Conservation (phyloP, 2,329 filamentous ascomycete species). For the Eutypa lata region DNA sequence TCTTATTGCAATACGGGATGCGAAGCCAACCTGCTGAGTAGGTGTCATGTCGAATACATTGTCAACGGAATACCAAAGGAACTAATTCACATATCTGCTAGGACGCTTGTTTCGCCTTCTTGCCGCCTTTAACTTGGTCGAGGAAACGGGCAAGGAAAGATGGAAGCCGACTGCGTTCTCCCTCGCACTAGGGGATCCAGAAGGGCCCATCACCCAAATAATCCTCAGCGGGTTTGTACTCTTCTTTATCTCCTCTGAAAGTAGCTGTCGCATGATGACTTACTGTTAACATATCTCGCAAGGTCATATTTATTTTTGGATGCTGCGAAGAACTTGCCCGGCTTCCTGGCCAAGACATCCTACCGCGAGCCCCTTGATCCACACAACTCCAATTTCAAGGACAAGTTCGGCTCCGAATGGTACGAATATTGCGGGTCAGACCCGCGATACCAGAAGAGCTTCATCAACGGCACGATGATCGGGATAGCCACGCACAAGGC, state of each 20-base stretch:
- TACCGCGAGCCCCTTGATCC: background rate
- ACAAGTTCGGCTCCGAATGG: background rate
- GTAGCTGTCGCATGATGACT: background rate
- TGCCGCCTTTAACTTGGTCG: conserved; percentile 5
- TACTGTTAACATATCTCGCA: background rate
- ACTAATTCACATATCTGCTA: background rate
- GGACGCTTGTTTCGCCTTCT: conserved; percentile 12
- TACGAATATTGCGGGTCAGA: background rate
- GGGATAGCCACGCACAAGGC: background rate
- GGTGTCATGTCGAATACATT: too few relatives aligned
- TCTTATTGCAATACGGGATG: background rate
- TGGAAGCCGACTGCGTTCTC: conserved; percentile 9
- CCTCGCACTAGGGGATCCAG: conserved; percentile 3
- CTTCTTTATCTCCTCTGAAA: background rate
- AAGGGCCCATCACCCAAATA: conserved; percentile 7
- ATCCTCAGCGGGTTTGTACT: conserved; percentile 7
- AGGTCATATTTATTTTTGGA: background rate
- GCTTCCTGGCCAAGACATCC: background rate
- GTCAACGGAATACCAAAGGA: too few relatives aligned
- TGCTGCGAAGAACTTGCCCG: background rate
- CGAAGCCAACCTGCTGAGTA: conserved; percentile 9
- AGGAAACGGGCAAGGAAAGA: conserved; percentile 7
- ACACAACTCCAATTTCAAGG: background rate
- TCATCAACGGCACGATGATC: background rate
- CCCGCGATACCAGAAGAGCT: background rate